Evolutionary conservation across 148 eudicot genomes (phyloP).

Genomic region (Nepenthes mirabilis): DNA sequence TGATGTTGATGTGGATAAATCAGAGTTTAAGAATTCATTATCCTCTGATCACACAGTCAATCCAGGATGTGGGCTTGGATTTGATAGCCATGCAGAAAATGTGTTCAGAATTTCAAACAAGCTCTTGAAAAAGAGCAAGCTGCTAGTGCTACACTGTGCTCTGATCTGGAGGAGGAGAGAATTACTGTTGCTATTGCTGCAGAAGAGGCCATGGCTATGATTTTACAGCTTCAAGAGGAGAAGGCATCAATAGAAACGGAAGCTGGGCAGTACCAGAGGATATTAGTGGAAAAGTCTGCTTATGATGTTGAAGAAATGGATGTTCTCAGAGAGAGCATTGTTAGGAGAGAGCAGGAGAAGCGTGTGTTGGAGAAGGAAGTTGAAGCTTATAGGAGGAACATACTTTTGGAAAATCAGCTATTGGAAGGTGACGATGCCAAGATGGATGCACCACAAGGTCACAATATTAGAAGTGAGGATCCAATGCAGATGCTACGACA

Average conservation of each 20-base stretch:
- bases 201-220: conserved; percentile 98
- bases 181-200: conserved; percentile 86
- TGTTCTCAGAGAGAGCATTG: conserved; percentile 67
- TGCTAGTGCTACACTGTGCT: conserved; percentile 51
- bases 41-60: conserved; percentile 13
- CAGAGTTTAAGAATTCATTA: conserved; percentile 8
- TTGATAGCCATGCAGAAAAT: conserved; percentile 27
- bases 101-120: conserved; percentile 36
- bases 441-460: background rate
- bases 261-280: conserved; percentile 86
- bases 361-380: conserved; percentile 75
- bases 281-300: conserved; percentile 73
- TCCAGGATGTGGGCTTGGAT: conserved; percentile 7
- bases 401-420: conserved; percentile 30
- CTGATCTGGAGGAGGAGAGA: conserved; percentile 89
- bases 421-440: conserved; percentile 12
- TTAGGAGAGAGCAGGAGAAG: conserved; percentile 69
- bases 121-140: conserved; percentile 57
- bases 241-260: conserved; percentile 88
- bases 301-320: conserved; percentile 92
- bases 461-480: conserved; percentile 28
- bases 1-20: conserved; percentile 16
- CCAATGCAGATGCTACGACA: background rate
- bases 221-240: conserved; percentile 77
- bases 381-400: conserved; percentile 46